Conservation (phyloP, 805 yeast species). For the Sporopachydermia quercuum region DNA sequence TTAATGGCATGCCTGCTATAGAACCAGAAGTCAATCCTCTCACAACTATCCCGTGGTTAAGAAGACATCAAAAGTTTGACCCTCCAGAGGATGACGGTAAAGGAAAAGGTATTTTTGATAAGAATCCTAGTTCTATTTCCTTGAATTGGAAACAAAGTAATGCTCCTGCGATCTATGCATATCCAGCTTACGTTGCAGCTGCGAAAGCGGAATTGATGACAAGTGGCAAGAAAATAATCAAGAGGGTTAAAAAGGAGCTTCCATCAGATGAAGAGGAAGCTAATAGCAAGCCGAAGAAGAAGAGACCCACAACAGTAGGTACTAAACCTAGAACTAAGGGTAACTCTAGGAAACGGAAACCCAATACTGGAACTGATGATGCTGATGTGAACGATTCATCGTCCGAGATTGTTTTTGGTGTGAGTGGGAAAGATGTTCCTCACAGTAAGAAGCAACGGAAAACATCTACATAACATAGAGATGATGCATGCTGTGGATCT, state of each 20-base stretch:
- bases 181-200: background rate
- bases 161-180: background rate
- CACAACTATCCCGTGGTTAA: background rate
- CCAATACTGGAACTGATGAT: too few species aligned
- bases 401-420: too few species aligned
- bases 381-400: too few species aligned
- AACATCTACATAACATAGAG: too few species aligned
- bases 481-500: too few species aligned
- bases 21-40: background rate
- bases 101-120: background rate
- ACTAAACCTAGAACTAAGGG: background rate
- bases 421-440: too few species aligned
- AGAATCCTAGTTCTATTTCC: background rate
- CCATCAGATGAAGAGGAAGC: background rate
- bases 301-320: background rate
- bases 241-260: background rate
- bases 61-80: background rate
- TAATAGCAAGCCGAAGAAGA: background rate
- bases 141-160: background rate
- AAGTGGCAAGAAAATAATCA: background rate
- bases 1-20: background rate
- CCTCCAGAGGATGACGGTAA: background rate
- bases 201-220: background rate
- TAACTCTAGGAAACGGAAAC: background rate
- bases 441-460: too few species aligned